These are phyloP conservation scores for Solanum bukasovii DNA, from an alignment of 257 asterid species.

Conservation along the genomic window DNA sequence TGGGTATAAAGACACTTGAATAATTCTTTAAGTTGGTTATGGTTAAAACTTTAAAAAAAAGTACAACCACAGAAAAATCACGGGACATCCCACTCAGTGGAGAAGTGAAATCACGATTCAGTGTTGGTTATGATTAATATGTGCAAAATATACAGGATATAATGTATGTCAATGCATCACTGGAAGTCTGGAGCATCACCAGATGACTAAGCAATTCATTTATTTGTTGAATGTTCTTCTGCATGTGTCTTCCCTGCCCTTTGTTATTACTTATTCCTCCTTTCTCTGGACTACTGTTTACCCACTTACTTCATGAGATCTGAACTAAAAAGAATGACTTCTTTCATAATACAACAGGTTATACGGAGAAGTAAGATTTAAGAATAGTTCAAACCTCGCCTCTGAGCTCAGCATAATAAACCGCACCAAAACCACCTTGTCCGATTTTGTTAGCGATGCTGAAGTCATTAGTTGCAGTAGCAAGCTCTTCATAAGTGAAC, in stretches of 20 bases:
- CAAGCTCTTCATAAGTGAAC: slow-evolving; percentile 92
- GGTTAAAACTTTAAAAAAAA: not conserved
- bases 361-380: not conserved
- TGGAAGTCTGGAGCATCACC: not conserved
- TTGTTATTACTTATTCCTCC: not conserved
- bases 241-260: not conserved
- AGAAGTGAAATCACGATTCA: not conserved
- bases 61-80: not conserved
- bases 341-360: not conserved
- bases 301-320: not conserved
- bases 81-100: not conserved
- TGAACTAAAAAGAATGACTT: not conserved
- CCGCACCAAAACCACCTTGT: slow-evolving; percentile 94
- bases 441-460: slow-evolving; percentile 90
- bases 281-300: not conserved
- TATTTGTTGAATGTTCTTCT: not conserved
- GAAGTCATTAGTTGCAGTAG: slow-evolving; percentile 71
- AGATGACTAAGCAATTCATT: not conserved
- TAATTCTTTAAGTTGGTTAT: not conserved
- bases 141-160: not conserved
- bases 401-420: slow-evolving; percentile 95
- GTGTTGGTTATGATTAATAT: not conserved
- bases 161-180: not conserved
- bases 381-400: slow-evolving; percentile 66
- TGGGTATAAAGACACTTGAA: not conserved